phyloP scores from a whole-genome alignment of 768 basidiomycete genomes.

The Mycena epipterygia region DNA sequence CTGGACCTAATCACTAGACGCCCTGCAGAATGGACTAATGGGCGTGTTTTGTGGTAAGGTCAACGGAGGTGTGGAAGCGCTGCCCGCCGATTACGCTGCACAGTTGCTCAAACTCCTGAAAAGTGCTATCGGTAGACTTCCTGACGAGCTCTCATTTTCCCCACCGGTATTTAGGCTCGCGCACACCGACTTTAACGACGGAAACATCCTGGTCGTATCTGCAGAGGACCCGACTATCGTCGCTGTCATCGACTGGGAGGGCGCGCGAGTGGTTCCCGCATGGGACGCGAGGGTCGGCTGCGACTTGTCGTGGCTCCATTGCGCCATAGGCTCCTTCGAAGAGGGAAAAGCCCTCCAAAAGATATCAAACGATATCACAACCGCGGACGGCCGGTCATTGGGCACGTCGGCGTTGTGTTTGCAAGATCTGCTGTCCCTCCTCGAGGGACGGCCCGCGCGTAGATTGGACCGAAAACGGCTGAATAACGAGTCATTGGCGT shows the following conservation, averaged over 20 bases:
- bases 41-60: not conserved
- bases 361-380: not conserved
- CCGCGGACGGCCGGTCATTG: not conserved
- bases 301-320: not conserved
- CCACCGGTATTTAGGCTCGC: not conserved
- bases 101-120: slow-evolving; percentile 4
- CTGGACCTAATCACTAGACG: not conserved
- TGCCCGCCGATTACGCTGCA: not conserved
- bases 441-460: not conserved
- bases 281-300: not conserved
- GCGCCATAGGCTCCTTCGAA: no score
- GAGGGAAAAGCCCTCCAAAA: not conserved
- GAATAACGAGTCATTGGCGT: not conserved
- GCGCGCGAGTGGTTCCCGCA: not conserved
- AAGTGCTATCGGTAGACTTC: not conserved
- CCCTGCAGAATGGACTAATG: not conserved
- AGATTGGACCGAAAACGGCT: not conserved
- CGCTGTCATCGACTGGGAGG: slow-evolving; percentile 9
- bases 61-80: slow-evolving; percentile 10
- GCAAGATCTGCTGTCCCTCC: not conserved
- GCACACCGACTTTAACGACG: slow-evolving; percentile 6
- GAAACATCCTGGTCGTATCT: not conserved
- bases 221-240: slow-evolving; percentile 1
- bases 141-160: not conserved
- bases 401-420: no score